Evolutionary conservation across 164 flowering plant species (phyloP), one percentile per base, ranked within the genome.

Genomic region (Euptelea pleiosperma): DNA sequence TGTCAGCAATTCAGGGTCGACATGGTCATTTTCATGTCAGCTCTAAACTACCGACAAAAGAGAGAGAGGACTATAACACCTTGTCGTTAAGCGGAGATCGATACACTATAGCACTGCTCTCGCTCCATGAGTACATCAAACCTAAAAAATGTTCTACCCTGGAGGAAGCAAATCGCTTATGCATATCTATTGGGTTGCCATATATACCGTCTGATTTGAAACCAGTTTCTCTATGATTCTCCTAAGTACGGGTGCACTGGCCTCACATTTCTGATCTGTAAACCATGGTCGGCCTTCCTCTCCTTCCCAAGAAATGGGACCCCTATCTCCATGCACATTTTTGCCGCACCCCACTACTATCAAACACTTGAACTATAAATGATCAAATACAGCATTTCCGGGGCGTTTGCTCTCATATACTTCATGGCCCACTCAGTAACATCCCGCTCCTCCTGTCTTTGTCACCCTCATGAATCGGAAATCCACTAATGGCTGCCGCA

Each of bases 231-330:
- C 77, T 18, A 87, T 73, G 19, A 91, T 87, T 36, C 36, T 66
- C 61, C 69, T 77, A 28, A 92, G 76, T 0, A 93, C 96, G 26
- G 90, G 73, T 0, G 92, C 89, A 62, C 96, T 85, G 11, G 63
- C 77, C 3, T 60, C 24, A 31, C 92, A 85, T 52, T 75, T 76
- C 61, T 52, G 36, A 62, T 83, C 87, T 19, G 60, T 68, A 64
- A 92, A 89, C 75, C 93, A 87, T 1, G 98, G 89, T 43, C 86
- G 73, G 8, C 98, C 96, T 75, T 89, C 93, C 63, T 92, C 96
- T 3, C 96, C 67, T 83, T 92, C 19, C 96, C 98, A 19, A 92
- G 88, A 60, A 89, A 92, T 0, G 95, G 93, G 15, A 89, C 89
- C 0, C 68, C 84, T 96, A 84, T 87, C 31, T 89, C 96, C 31